Evolutionary conservation across 2,329 filamentous ascomycete species (phyloP).

Genomic region (Zalaria sp.): DNA sequence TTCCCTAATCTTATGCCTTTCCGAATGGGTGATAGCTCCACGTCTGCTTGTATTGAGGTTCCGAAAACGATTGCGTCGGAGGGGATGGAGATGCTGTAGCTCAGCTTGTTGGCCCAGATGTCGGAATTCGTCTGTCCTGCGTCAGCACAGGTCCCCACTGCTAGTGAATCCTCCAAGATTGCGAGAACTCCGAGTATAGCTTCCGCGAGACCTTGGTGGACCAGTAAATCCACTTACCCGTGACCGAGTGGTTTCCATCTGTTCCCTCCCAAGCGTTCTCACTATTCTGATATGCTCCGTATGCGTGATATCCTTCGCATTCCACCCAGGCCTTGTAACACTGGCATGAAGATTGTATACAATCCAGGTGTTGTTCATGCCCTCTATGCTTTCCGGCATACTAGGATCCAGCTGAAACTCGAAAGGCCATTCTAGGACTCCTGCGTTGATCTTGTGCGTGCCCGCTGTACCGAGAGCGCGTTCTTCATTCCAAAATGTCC

Average conservation of each 20-base stretch:
- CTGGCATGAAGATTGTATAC: conserved; percentile 87
- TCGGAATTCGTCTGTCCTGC: conserved; percentile 61
- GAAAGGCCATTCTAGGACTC: conserved; percentile 35
- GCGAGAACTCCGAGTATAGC: too few relatives aligned
- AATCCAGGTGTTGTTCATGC: conserved; percentile 71
- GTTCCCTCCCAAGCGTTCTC: conserved; percentile 41
- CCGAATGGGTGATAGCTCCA: conserved; percentile 73
- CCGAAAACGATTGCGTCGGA: conserved; percentile 92
- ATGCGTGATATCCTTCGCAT: conserved; percentile 72
- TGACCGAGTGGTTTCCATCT: conserved; percentile 48
- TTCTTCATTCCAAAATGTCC: conserved; percentile 31
- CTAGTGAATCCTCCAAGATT: too few relatives aligned
- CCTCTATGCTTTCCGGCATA: conserved; percentile 77
- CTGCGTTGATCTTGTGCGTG: conserved; percentile 35
- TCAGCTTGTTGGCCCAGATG: conserved; percentile 93
- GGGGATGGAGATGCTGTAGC: conserved; percentile 86
- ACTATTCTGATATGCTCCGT: conserved; percentile 48
- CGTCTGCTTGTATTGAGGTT: conserved; percentile 69
- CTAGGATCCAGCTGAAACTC: conserved; percentile 30
- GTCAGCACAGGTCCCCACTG: neutral
- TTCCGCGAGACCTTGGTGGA: too few relatives aligned
- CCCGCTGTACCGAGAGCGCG: conserved; percentile 30
- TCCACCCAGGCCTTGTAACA: conserved; percentile 63
- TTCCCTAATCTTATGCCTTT: conserved; percentile 81
- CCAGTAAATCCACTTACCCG: conserved; percentile 9